Evolutionary conservation across 2,329 filamentous ascomycete genomes (phyloP).

Genomic region (Claviceps africana): DNA sequence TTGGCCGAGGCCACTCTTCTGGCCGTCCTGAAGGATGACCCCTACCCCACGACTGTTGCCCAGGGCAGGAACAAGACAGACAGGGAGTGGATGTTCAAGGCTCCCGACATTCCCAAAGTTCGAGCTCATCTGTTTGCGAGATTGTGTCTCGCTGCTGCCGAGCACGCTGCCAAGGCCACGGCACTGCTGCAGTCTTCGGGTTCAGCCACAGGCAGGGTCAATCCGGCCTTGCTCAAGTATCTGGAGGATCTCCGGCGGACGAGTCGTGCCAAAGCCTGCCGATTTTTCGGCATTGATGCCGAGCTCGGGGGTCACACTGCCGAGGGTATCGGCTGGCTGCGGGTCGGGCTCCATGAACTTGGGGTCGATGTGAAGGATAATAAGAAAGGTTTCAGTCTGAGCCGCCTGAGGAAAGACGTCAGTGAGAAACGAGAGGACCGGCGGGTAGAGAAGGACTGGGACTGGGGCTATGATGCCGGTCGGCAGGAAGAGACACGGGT

Average conservation of each 20-base stretch:
- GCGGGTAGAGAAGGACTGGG: conserved; percentile 56
- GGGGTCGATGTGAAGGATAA: conserved; percentile 42
- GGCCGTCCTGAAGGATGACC: conserved; percentile 85
- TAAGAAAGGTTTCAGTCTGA: conserved; percentile 43
- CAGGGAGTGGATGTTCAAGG: conserved; percentile 93
- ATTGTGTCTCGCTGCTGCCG: conserved; percentile 73
- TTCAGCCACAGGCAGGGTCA: conserved; percentile 34
- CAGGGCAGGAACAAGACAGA: conserved; percentile 71
- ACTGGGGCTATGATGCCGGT: conserved; percentile 75
- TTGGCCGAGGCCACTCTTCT: conserved; percentile 81
- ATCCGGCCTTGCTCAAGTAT: conserved; percentile 56
- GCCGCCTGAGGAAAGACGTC: conserved; percentile 58
- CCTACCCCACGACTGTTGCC: conserved; percentile 70
- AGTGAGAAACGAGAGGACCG: conserved; percentile 67
- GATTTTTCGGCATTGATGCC: conserved; percentile 82
- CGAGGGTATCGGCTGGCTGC: conserved; percentile 74
- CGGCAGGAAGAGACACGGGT: conserved; percentile 73
- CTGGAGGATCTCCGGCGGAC: conserved; percentile 60
- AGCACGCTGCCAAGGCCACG: conserved; percentile 66
- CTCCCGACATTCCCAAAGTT: conserved; percentile 77
- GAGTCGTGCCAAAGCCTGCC: conserved; percentile 69
- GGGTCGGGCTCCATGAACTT: conserved; percentile 61
- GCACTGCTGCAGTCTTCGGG: conserved; percentile 31
- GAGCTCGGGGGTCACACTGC: conserved; percentile 72
- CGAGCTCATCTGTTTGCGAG: conserved; percentile 78